Evolutionary conservation across 352 stramenopile species (phyloP).

Genomic region (Phytophthora kernoviae): DNA sequence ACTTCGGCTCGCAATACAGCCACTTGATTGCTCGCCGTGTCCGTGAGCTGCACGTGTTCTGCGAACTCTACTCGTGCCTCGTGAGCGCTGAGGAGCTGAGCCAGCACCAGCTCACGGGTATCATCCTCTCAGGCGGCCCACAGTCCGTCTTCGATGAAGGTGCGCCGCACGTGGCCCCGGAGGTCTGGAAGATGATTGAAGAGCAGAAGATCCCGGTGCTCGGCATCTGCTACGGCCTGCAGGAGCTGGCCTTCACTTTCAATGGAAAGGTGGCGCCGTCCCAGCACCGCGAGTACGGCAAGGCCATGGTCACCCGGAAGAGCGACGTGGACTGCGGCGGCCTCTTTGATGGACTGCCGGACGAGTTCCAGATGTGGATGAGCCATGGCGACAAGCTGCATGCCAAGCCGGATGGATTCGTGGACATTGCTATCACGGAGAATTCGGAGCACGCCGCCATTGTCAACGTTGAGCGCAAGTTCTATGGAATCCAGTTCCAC

Average conservation of each 20-base stretch:
- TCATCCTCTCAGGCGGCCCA: conserved; percentile 98
- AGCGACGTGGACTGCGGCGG: conserved; percentile 54
- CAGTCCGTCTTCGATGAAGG: conserved; percentile 96
- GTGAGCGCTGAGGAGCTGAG: conserved; percentile 92
- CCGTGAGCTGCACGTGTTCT: conserved; percentile 98
- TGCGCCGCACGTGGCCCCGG: conserved; percentile 93
- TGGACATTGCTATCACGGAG: conserved; percentile 85
- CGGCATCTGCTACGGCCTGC: conserved; percentile 97
- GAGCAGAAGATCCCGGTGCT: conserved; percentile 96
- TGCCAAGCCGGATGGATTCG: conserved; percentile 92
- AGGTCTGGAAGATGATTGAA: conserved; percentile 97
- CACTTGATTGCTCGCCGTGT: conserved; percentile 99
- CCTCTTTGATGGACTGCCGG: conserved; percentile 91
- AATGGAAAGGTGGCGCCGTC: conserved; percentile 94
- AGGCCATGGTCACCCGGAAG: conserved; percentile 91
- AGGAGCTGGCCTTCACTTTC: conserved; percentile 96
- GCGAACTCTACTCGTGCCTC: conserved; percentile 98
- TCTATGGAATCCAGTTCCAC: conserved; percentile 99
- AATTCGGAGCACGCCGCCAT: conserved; percentile 96
- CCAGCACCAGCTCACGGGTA: conserved; percentile 94
- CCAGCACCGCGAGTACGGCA: conserved; percentile 97
- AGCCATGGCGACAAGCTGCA: conserved; percentile 99
- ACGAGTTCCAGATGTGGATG: conserved; percentile 99
- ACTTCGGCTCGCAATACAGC: conserved; percentile 99
- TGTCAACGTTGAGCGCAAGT: conserved; percentile 92